Evolutionary conservation across 108 stramenopile genomes (phyloP).

Genomic region (Skeletonema potamos): DNA sequence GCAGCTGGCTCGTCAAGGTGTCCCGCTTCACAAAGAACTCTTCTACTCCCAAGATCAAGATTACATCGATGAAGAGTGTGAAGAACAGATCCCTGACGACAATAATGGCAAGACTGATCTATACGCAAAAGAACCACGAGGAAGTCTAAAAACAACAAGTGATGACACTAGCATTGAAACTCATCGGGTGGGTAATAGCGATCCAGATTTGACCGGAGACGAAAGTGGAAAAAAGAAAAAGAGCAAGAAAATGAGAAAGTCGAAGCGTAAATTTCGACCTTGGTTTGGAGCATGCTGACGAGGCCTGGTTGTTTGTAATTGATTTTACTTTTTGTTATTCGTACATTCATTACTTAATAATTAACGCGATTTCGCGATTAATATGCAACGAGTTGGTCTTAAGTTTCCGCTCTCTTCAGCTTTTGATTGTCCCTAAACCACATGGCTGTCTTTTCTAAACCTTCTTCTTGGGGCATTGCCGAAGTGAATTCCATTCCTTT

Average conservation of each 20-base stretch:
- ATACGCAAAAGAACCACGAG: background rate
- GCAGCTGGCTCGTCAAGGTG: background rate
- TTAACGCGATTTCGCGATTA: too few relatives aligned
- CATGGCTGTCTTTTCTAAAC: constrained; percentile 42
- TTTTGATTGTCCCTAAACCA: constrained; percentile 23
- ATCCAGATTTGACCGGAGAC: background rate
- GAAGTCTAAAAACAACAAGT: background rate
- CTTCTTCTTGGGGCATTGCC: constrained; percentile 34
- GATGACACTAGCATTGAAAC: background rate
- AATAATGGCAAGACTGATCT: background rate
- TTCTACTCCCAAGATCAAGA: background rate
- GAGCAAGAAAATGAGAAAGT: constrained; percentile 16
- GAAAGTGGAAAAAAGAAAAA: background rate
- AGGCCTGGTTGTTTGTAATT: background rate
- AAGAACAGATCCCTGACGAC: background rate
- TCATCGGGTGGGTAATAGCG: background rate
- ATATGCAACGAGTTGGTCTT: background rate
- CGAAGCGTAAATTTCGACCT: constrained; percentile 14
- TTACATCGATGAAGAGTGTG: constrained; percentile 5
- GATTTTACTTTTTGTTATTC: background rate
- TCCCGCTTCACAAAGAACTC: background rate
- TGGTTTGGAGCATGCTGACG: constrained; percentile 21
- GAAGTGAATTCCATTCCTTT: constrained; percentile 27
- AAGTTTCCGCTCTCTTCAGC: background rate
- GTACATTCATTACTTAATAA: background rate